Evolutionary conservation across 176 grass and related monocot species (phyloP), one percentile per base, ranked within the genome.

Genomic region (Zizania latifolia): DNA sequence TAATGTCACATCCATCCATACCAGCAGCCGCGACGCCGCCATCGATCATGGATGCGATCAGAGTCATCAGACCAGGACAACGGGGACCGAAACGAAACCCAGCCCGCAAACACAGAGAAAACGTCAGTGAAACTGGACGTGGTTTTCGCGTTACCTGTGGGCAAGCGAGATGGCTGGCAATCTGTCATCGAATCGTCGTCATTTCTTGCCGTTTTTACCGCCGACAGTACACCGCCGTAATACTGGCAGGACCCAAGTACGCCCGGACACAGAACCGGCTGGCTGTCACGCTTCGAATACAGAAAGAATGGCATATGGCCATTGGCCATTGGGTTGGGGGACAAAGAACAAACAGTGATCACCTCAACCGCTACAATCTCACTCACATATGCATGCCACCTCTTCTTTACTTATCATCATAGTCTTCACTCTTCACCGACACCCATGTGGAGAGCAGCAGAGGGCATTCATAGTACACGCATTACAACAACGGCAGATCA

Each of bases 381-480:
- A 80, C 24, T 41, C 65, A 17, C 61, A 63, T 41, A 21, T 35
- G 61, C 41, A 46, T 34, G 63, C 39, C 57, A 27, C 26, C 27
- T 39, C 38, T 34, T 46, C 3, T 24, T 65, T 35, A 43, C 74
- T 53, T n/a, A n/a, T n/a, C n/a, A n/a, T n/a, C n/a, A n/a, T n/a
- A n/a, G n/a, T n/a, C n/a, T n/a, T n/a, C n/a, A n/a, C n/a, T n/a
- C n/a, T 72, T 69, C 62, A 88, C 75, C 77, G 70, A 81, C 81
- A 82, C 70, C 45, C 71, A 85, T 65, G 75, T 61, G 67, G 68
- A 41, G 54, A 14, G 65, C 48, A 30, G 22, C 75, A 53, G 62
- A 32, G 39, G 62, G 62, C 30, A 46, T 14, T 76, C 68, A 35
- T 74, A 86, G 68, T 71, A 80, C 82, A 80, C 56, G 79, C 73